A percentile compares a stretch with the other conserved stretches of the same genome.
phyloP scores from a whole-genome alignment of 139 green algal species.

The Mychonastes homosphaera region DNA sequence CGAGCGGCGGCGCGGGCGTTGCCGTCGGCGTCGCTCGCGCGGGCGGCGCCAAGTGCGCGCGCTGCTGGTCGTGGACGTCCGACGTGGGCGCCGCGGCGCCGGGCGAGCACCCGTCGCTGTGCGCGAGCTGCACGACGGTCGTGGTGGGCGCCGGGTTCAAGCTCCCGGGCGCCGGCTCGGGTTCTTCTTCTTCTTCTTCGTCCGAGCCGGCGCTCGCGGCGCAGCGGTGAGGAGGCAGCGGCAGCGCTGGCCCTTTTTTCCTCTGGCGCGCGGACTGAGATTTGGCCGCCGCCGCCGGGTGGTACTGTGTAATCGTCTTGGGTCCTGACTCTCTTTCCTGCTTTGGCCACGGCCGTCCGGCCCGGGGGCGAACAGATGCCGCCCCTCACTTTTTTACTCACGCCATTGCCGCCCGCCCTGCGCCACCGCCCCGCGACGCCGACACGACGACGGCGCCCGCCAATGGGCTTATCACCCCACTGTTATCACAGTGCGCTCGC shows the following conservation, averaged over 20 bases:
- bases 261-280: background rate
- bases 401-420: no score
- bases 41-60: slow-evolving; percentile 73
- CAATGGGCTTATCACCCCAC: no score
- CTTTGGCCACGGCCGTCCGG: no score
- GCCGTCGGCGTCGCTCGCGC: slow-evolving; percentile 69
- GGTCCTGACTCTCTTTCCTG: background rate
- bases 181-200: background rate
- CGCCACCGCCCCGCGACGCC: no score
- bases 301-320: background rate
- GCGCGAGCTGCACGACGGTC: slow-evolving; percentile 79
- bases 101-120: slow-evolving; percentile 64
- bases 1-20: slow-evolving; percentile 38
- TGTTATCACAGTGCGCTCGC: no score
- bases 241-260: background rate
- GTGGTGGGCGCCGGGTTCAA: slow-evolving; percentile 51
- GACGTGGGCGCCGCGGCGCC: slow-evolving; percentile 27
- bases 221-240: background rate
- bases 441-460: no score
- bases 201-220: background rate
- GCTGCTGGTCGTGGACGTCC: slow-evolving; percentile 94
- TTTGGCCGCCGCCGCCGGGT: background rate
- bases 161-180: slow-evolving; percentile 11
- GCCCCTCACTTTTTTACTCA: no score
- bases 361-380: no score